These are phyloP conservation scores for Cardamine occulta DNA, from an alignment of 345 rosid species.

Conservation along the genomic window DNA sequence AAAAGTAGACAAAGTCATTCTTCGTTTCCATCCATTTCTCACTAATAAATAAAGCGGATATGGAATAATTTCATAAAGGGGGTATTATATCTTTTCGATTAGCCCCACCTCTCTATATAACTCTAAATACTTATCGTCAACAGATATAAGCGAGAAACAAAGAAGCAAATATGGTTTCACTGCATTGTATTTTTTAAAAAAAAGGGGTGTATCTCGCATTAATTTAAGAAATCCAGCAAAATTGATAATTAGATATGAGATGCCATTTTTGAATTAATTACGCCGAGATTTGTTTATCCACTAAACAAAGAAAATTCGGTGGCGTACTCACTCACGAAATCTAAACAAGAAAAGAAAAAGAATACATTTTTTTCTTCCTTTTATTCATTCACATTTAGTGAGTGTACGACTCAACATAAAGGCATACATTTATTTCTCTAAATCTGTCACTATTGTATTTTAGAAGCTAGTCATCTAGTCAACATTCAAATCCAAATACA, in stretches of 20 bases:
- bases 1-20: conserved; percentile 25
- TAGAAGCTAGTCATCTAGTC: neutral
- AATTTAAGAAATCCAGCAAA: conserved; percentile 9
- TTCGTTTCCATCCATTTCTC: conserved; percentile 2
- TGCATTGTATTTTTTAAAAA: no score
- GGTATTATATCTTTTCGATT: neutral
- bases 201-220: no score
- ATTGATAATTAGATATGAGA: neutral
- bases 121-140: neutral
- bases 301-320: neutral
- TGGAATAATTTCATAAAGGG: conserved; percentile 7
- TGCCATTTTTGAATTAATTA: conserved; percentile 16
- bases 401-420: neutral
- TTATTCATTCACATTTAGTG: neutral
- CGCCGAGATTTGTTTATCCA: conserved; percentile 6
- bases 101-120: neutral
- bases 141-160: neutral
- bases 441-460: neutral
- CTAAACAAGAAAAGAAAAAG: conserved; percentile 7
- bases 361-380: neutral
- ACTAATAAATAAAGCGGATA: conserved; percentile 11
- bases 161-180: neutral
- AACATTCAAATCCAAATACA: neutral
- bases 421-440: neutral
- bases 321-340: neutral